Conservation (phyloP, 208 protist genomes). For the Trichomonas vaginalis region DNA sequence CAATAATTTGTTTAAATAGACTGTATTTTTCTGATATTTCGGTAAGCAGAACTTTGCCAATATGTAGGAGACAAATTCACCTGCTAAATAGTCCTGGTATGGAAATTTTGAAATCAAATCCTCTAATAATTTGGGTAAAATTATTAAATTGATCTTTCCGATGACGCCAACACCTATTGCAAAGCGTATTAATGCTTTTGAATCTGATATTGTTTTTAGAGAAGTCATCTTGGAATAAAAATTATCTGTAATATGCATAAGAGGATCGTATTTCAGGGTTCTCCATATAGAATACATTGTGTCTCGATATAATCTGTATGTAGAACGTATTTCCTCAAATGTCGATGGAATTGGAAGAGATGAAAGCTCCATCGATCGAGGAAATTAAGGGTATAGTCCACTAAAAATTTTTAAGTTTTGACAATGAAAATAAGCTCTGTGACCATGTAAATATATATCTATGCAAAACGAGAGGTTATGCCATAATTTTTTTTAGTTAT, state of each 20-base stretch:
- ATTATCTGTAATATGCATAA: not conserved
- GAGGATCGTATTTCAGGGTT: not conserved
- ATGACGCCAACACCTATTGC: not conserved
- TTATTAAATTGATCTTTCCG: not conserved
- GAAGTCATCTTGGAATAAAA: not conserved
- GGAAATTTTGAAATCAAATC: not conserved
- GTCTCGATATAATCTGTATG: not conserved
- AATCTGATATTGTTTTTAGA: not conserved
- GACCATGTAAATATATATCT: no score
- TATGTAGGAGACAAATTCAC: not conserved
- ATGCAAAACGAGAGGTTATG: no score
- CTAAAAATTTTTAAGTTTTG: no score
- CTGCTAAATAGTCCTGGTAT: not conserved
- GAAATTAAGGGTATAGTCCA: no score
- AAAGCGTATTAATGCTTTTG: not conserved
- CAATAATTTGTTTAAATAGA: not conserved
- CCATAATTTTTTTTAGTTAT: no score
- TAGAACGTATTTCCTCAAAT: not conserved
- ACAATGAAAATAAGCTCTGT: no score
- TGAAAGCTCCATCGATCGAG: not conserved
- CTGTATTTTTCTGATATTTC: not conserved
- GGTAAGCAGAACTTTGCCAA: not conserved
- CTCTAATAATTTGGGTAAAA: not conserved
- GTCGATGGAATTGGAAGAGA: not conserved
- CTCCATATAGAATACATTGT: not conserved